These are phyloP conservation scores for Triticum timopheevii DNA, from an alignment of 176 grass and related monocot species.

Conservation along the genomic window DNA sequence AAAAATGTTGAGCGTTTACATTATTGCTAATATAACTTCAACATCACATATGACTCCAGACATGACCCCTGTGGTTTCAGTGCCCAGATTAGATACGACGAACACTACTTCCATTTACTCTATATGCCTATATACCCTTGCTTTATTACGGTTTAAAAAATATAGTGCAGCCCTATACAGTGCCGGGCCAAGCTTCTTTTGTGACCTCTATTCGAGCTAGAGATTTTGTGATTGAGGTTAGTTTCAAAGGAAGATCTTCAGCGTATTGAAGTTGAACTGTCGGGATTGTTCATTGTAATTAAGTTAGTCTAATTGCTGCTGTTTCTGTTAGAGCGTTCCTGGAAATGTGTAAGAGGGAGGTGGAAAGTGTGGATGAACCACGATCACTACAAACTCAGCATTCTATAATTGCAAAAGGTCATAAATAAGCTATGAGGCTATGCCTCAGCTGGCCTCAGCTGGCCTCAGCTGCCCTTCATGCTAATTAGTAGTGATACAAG, in stretches of 20 bases:
- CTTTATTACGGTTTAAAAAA: background rate
- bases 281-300: background rate
- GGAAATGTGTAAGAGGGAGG: background rate
- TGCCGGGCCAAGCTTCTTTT: background rate
- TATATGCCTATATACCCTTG: background rate
- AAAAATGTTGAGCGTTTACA: constrained; percentile 12
- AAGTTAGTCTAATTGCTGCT: background rate
- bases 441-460: too few relatives aligned
- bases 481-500: background rate
- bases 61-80: background rate
- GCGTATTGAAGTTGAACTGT: background rate
- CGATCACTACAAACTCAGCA: background rate
- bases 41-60: background rate
- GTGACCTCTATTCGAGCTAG: background rate
- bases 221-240: background rate
- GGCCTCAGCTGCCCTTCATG: background rate
- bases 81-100: background rate
- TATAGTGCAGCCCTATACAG: too few relatives aligned
- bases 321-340: background rate
- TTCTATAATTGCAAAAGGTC: background rate
- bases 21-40: constrained; percentile 10
- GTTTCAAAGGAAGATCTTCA: background rate
- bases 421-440: constrained; percentile 17
- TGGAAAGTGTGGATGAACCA: background rate
- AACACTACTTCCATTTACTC: background rate